Base-by-base conservation (phyloP, 352 stramenopile species). In the Nothophytophthora sp. region DNA sequence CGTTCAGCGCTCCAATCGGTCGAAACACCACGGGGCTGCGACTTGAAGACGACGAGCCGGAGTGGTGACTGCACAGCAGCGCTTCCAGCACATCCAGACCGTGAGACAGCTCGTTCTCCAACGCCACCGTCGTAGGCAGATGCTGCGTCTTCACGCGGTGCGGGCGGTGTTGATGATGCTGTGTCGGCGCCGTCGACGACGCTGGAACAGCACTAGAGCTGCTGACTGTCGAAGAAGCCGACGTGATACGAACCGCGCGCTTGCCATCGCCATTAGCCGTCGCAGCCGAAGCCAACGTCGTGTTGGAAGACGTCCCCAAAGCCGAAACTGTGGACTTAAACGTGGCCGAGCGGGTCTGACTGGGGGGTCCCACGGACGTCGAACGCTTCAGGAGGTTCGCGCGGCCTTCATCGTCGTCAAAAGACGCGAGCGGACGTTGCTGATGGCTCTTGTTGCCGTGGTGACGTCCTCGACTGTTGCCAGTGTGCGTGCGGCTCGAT, bases 31-130 rank as follows among this genome's bases (percentile, higher is more conserved):
- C 66, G 5, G 62, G 25, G 28, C 76, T 67, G n/a, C 70, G 61
- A 11, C 38, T 18, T 0, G 46, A 55, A 28, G 50, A 59, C 11
- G 56, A 59, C 16, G 50, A 62, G 0, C 50, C 24, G 12, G 34
- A 19, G 6, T 40, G 50, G 20, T 67, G 63, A 16, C 53, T 70
- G 8, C 63, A 75, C 2, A 92, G 53, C 10, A 90, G 70, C 30
- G 63, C 67, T 34, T 89, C 78, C 11, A 92, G 66, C 27, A 86
- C 59, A 27, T 92, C 77, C 5, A 90, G 51, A 5, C 77, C 77
- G 28, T 76, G 70, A 23, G 76, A 76, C 2, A 92, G 63, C 22
- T 90, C 71, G 49, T 92, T 92, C 40, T 92, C 82, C n/a, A 92
- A 67, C 30, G 67, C 57, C 41, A 92, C 77, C 3, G 69, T 92